Evolutionary conservation across 2,329 filamentous ascomycete species (phyloP).

Genomic region (Fusarium sp.): DNA sequence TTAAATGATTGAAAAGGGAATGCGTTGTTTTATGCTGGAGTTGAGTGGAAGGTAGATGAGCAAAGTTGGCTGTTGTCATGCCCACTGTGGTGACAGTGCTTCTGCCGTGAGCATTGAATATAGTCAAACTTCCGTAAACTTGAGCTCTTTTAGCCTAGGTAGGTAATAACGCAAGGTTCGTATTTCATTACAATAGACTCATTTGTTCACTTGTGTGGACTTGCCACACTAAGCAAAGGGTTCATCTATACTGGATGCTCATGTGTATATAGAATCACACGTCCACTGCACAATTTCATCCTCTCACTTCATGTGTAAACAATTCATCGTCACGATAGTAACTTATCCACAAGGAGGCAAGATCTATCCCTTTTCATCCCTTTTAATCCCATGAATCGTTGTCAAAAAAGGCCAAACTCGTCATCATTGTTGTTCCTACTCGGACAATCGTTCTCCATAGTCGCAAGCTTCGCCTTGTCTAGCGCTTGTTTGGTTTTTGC

Average conservation of each 20-base stretch:
- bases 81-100: conserved; percentile 4
- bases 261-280: background rate
- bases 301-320: background rate
- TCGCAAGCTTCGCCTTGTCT: conserved; percentile 1
- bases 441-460: background rate
- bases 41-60: background rate
- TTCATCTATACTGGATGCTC: background rate
- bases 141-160: background rate
- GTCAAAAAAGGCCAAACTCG: background rate
- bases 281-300: background rate
- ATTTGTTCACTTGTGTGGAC: background rate
- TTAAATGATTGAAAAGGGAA: background rate
- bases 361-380: background rate
- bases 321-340: background rate
- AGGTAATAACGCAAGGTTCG: background rate
- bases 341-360: background rate
- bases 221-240: background rate
- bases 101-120: background rate
- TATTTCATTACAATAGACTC: too few species aligned
- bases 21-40: background rate
- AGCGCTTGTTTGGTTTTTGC: conserved; percentile 3
- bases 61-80: background rate
- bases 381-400: background rate
- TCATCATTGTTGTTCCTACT: background rate
- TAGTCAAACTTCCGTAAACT: background rate